Evolutionary conservation across 768 basidiomycete species (phyloP).

Genomic region (Gymnopilus dilepis): DNA sequence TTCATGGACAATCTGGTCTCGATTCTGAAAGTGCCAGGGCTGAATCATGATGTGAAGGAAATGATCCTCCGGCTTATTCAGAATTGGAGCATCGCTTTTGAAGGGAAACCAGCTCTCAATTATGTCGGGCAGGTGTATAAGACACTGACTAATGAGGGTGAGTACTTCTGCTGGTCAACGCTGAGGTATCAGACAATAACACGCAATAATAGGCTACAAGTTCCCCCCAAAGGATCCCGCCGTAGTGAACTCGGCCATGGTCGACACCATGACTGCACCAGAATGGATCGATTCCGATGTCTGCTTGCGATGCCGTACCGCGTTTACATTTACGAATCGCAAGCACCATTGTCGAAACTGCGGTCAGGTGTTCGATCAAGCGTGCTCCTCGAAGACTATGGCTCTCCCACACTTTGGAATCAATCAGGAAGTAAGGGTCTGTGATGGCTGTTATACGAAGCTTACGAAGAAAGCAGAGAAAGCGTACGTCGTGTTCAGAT

Average conservation of each 20-base stretch:
- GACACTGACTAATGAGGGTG: constrained; percentile 76
- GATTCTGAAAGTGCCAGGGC: constrained; percentile 75
- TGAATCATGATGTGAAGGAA: constrained; percentile 85
- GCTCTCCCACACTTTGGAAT: constrained; percentile 94
- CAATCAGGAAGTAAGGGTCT: constrained; percentile 89
- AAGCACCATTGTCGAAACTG: constrained; percentile 99
- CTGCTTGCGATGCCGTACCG: constrained; percentile 88
- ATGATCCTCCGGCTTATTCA: constrained; percentile 83
- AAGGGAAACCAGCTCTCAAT: constrained; percentile 72
- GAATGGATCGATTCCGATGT: constrained; percentile 98
- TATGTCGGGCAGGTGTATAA: constrained; percentile 87
- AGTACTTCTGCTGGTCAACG: constrained; percentile 21
- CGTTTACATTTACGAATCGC: constrained; percentile 94
- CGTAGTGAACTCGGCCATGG: constrained; percentile 79
- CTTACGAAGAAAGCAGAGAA: constrained; percentile 68
- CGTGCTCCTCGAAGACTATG: constrained; percentile 85
- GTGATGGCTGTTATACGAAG: constrained; percentile 88
- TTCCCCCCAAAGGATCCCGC: constrained; percentile 84
- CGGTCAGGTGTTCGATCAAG: constrained; percentile 94
- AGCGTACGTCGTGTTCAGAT: constrained; percentile 41
- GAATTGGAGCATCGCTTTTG: constrained; percentile 92
- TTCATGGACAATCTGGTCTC: constrained; percentile 94
- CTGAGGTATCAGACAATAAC: constrained; percentile 11
- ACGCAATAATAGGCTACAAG: constrained; percentile 61
- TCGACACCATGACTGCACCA: constrained; percentile 89